Evolutionary conservation across 78 protist species (phyloP).

Genomic region (Speleostelium caveatum): DNA sequence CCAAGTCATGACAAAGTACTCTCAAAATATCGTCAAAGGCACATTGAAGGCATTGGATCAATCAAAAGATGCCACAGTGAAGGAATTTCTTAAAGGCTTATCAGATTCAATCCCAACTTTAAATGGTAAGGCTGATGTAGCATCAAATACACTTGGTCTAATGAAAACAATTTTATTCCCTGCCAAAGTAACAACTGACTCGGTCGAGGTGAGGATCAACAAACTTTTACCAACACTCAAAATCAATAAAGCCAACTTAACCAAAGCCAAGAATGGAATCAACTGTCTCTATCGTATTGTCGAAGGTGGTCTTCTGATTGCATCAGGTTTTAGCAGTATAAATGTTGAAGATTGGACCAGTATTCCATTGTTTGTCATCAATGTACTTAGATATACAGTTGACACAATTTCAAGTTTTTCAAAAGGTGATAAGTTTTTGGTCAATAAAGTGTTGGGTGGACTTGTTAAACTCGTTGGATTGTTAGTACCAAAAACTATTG

Average conservation of each 20-base stretch:
- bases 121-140: background rate
- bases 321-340: background rate
- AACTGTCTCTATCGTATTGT: background rate
- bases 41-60: too few relatives aligned
- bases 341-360: background rate
- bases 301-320: background rate
- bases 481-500: background rate
- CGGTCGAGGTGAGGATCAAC: background rate
- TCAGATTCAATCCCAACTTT: background rate
- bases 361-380: background rate
- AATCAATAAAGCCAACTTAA: background rate
- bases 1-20: too few relatives aligned
- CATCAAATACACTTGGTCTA: background rate
- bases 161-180: background rate
- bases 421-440: background rate
- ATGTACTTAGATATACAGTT: background rate
- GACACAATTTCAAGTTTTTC: background rate
- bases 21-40: too few relatives aligned
- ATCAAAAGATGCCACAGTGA: background rate
- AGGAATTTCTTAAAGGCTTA: background rate
- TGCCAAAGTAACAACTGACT: background rate
- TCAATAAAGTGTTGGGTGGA: background rate
- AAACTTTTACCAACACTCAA: background rate
- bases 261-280: background rate
- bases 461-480: background rate